Base-by-base conservation (phyloP, 768 basidiomycete genomes). In the Leccinum longicurvipes region DNA sequence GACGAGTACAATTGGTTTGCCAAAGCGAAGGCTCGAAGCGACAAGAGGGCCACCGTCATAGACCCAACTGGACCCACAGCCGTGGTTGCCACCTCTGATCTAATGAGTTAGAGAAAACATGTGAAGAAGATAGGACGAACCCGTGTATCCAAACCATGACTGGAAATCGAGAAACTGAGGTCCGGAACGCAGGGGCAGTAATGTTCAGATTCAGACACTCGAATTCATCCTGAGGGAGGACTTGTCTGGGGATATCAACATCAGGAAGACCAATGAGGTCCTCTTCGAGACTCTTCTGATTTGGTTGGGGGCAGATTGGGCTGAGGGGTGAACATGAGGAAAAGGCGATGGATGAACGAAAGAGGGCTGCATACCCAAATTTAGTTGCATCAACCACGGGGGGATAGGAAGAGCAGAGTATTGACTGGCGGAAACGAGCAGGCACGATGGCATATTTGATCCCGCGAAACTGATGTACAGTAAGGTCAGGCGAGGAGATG, bases 141-240 rank as follows among this genome's bases (percentile, higher is more conserved):
- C 89, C 89, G 72, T 91, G 89, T n/a, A 91, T 75, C 89, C 89
- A 91, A 45, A 90, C 68, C 89, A 91, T 89, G 60, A 91, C 88
- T 6, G 89, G 89, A 15, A 86, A 58, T 42, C 74, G 77, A 39
- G 86, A 84, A 46, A 74, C 73, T 3, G 78, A 62, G 4, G 70
- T 75, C 19, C 84, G 73, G 17, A 80, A 81, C 24, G 79, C 82
- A 10, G 89, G 89, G 54, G 82, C 80, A n/a, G 87, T 89, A 51
- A 91, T 87, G 70, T 89, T 90, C 57, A 91, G 69, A 66, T 90
- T 91, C 23, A 91, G 75, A 69, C 89, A 91, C 51, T 88, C 85
- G 34, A 90, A 88, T 69, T 91, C 89, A 67, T 88, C 79, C 50
- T 87, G 84, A 59, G 77, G 77, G 32, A 87, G 71, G 12, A 70